These are phyloP conservation scores for Cantharellus cinnabarinus DNA, from an alignment of 768 basidiomycete genomes.

Conservation along the genomic window DNA sequence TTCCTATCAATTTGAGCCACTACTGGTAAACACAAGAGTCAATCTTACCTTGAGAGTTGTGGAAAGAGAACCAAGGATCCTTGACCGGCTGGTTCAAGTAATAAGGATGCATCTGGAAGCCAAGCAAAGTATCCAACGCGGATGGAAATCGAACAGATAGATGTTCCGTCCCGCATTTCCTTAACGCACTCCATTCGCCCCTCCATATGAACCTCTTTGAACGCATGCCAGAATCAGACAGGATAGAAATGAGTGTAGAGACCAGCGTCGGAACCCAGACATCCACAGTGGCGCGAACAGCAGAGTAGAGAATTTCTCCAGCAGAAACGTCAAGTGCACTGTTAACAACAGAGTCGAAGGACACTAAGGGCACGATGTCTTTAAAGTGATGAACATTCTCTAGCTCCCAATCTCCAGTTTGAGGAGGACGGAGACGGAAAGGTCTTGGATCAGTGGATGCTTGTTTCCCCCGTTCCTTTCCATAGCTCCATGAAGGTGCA, in stretches of 20 bases:
- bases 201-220: not conserved
- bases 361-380: not conserved
- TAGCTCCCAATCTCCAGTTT: not conserved
- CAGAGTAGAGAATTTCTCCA: not conserved
- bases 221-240: not conserved
- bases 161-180: not conserved
- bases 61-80: not conserved
- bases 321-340: not conserved
- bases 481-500: not conserved
- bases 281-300: not conserved
- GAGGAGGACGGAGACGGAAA: not conserved
- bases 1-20: not conserved
- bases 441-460: not conserved
- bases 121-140: not conserved
- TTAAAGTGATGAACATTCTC: not conserved
- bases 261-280: not conserved
- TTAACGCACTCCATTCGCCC: not conserved
- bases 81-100: not conserved
- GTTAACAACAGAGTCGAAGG: not conserved
- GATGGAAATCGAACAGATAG: not conserved
- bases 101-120: not conserved
- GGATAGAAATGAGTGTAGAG: not conserved
- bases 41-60: not conserved
- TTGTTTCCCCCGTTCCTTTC: not conserved
- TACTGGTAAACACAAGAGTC: not conserved